Evolutionary conservation across 2,329 filamentous ascomycete genomes (phyloP).

Genomic region (Madurella fahalii): DNA sequence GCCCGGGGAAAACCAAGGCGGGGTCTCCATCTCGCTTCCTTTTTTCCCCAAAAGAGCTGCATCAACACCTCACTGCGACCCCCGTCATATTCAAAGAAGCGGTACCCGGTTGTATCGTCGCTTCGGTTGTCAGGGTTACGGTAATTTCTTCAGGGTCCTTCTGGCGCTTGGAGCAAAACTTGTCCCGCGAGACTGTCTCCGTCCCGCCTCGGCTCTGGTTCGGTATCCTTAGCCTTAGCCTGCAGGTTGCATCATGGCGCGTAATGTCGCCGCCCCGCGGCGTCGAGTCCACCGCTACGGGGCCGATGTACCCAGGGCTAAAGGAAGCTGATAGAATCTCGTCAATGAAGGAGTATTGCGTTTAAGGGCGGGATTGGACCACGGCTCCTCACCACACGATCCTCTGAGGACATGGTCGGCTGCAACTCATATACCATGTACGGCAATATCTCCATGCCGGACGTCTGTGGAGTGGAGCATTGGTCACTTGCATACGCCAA

Average conservation of each 20-base stretch:
- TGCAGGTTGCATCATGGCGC: neutral
- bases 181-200: neutral
- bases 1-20: neutral
- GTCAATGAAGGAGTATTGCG: neutral
- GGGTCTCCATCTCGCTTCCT: neutral
- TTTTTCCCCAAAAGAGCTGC: neutral
- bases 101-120: neutral
- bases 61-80: neutral
- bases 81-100: neutral
- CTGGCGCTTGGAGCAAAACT: neutral
- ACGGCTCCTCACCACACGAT: neutral
- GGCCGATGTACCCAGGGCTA: neutral
- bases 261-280: neutral
- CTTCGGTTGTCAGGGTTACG: neutral
- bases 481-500: neutral
- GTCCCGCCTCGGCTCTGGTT: neutral
- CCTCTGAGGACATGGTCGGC: neutral
- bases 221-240: neutral
- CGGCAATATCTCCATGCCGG: neutral
- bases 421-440: neutral
- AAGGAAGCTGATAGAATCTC: neutral
- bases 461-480: neutral
- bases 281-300: neutral
- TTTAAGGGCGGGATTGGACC: neutral
- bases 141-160: neutral